Percentiles rank a stretch among this genome's conserved stretches.
These are phyloP conservation scores for Colletotrichum karsti DNA, from an alignment of 2,329 filamentous ascomycete genomes.

Conservation along the genomic window DNA sequence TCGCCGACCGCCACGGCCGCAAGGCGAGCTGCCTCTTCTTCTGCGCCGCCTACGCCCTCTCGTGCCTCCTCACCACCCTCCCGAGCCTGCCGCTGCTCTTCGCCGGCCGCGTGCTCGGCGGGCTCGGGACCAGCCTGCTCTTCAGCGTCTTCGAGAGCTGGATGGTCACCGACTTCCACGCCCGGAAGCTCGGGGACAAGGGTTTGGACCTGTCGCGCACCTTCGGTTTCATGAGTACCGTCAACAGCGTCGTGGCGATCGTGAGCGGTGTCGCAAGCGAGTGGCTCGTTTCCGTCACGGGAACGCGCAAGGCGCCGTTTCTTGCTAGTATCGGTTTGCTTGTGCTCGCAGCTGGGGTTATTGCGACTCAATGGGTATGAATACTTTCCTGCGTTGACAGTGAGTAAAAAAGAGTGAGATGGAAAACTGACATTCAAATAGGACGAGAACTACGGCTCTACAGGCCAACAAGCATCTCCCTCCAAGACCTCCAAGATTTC, in stretches of 20 bases:
- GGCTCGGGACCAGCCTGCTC: conserved; percentile 63
- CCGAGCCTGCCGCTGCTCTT: conserved; percentile 52
- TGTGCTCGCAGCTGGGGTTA: conserved; percentile 50
- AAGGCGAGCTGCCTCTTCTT: conserved; percentile 62
- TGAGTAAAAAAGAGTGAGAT: no score
- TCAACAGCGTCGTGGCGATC: conserved; percentile 66
- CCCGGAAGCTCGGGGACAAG: conserved; percentile 47
- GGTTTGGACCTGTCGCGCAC: conserved; percentile 54
- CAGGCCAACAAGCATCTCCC: conserved; percentile 28
- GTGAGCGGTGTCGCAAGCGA: conserved; percentile 60
- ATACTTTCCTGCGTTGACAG: not conserved
- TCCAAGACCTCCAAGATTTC: not conserved
- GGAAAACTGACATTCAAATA: conserved; percentile 30
- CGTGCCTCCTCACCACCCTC: conserved; percentile 51
- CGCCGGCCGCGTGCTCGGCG: conserved; percentile 61
- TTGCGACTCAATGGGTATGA: conserved; percentile 55
- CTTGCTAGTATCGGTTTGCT: conserved; percentile 47
- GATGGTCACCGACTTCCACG: conserved; percentile 65
- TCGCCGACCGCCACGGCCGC: conserved; percentile 60
- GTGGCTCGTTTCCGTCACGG: conserved; percentile 53
- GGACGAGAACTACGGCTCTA: conserved; percentile 59
- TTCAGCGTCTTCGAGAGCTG: conserved; percentile 69
- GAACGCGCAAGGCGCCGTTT: conserved; percentile 62
- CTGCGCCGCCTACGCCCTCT: conserved; percentile 60
- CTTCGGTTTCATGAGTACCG: conserved; percentile 59